A percentile compares a stretch with the other conserved stretches of the same genome.
Evolutionary conservation across 2,329 filamentous ascomycete genomes (phyloP).

Genomic region (Arthrobotrys pseudoclavata): DNA sequence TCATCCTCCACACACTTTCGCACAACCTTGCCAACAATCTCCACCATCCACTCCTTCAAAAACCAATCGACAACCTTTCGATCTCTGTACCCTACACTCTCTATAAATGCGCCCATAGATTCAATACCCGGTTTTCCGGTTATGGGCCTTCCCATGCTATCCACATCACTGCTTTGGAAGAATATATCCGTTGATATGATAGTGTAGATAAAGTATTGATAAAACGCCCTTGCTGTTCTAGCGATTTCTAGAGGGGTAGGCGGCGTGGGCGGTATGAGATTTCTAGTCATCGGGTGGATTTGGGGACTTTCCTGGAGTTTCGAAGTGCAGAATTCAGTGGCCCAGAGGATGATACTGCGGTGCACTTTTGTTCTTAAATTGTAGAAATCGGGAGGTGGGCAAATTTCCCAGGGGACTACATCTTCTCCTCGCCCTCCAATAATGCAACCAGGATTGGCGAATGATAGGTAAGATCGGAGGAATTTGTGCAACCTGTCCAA

Average conservation of each 20-base stretch:
- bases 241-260: constrained; percentile 29
- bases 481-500: constrained; percentile 23
- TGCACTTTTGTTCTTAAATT: not conserved
- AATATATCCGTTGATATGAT: constrained; percentile 26
- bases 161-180: constrained; percentile 22
- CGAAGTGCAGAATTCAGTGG: constrained; percentile 23
- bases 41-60: constrained; percentile 25
- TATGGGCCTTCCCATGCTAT: constrained; percentile 35
- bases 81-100: constrained; percentile 32
- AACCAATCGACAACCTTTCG: constrained; percentile 7
- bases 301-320: not conserved
- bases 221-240: constrained; percentile 24
- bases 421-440: not conserved
- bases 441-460: constrained; percentile 24
- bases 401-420: constrained; percentile 28
- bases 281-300: not conserved
- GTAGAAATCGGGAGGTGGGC: constrained; percentile 21
- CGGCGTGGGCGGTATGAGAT: not conserved
- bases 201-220: constrained; percentile 42
- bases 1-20: constrained; percentile 24
- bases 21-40: not conserved
- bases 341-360: constrained; percentile 29
- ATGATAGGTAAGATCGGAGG: constrained; percentile 31
- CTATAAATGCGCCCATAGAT: constrained; percentile 29
- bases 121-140: constrained; percentile 22